These are phyloP conservation scores for Yueomyces sp. DNA, from an alignment of 1,139 yeast species.

Conservation along the genomic window DNA sequence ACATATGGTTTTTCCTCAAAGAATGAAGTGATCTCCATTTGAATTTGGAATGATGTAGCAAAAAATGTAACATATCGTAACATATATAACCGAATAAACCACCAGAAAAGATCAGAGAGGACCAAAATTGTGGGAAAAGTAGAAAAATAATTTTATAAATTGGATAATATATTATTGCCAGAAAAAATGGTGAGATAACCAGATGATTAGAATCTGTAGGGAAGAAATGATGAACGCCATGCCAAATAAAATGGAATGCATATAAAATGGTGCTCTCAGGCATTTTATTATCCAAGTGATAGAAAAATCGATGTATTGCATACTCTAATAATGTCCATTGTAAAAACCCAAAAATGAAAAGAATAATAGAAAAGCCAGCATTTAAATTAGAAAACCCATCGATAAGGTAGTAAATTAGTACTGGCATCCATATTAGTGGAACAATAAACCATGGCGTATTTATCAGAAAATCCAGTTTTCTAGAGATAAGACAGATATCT, in stretches of 20 bases:
- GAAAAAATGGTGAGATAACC: background rate
- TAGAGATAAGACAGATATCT: too few relatives aligned
- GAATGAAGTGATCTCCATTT: too few relatives aligned
- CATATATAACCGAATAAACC: background rate
- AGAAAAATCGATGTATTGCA: background rate
- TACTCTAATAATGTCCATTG: background rate
- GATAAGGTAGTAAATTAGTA: too few relatives aligned
- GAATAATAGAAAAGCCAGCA: too few relatives aligned
- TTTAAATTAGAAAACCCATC: too few relatives aligned
- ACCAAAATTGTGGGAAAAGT: background rate
- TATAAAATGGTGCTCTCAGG: background rate
- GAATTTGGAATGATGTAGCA: background rate
- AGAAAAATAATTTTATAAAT: too few relatives aligned
- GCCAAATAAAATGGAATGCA: background rate
- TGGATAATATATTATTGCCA: background rate
- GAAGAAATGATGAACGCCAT: background rate
- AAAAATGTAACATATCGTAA: background rate
- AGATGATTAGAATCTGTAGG: background rate
- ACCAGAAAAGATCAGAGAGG: background rate
- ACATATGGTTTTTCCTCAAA: too few relatives aligned
- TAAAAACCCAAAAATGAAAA: background rate
- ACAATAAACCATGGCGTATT: background rate
- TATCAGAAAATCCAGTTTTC: background rate
- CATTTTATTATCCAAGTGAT: background rate
- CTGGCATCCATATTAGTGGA: background rate